Evolutionary conservation across 108 stramenopile species (phyloP), one percentile per base, ranked within the genome.

Genomic region (Cyclotella atomus): DNA sequence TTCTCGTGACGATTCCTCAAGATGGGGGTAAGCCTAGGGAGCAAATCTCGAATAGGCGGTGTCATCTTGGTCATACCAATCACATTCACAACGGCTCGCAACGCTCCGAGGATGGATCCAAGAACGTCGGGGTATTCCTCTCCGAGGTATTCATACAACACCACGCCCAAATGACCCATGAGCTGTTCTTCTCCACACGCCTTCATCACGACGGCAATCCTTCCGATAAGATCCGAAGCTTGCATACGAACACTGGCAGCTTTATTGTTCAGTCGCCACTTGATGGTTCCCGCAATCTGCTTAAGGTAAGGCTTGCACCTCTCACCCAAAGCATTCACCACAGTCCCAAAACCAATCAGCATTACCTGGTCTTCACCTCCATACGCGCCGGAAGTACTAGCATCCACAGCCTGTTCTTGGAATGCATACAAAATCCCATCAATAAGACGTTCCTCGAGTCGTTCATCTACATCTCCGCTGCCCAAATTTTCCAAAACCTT

Each of bases 61-160:
- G 94, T 96, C 97, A 99, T 97, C 66, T 97, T 96, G 2, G 94
- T 95, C 98, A 99, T 98, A 29, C 99, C 98, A 75, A 99, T 97
- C 33, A 98, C 97, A 74, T 93, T 98, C 34, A 98, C 99, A 62
- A 99, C 97, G 8, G 97, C 95, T 54, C 95, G 88, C 29, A 99
- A 88, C 0, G 96, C 99, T 23, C 93, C 83, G 69, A 99, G 84
- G 60, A 99, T 98, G 47, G 94, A 96, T 16, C 98, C 98, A 25
- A 99, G 81, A 62, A 97, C 97, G 71, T 97, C 95, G 0, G 97
- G 98, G 66, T 97, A 99, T 68, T 99, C 99, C 81, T 99, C 99
- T 9, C 99, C 99, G 0, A 99, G 89, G 77, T 98, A 98, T 75
- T 99, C 99, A 74, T 96, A 99, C 30, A 99, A 94, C 49, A 99